Evolutionary conservation across 208 protist genomes (phyloP).

Genomic region (Wallacemonas sp.): DNA sequence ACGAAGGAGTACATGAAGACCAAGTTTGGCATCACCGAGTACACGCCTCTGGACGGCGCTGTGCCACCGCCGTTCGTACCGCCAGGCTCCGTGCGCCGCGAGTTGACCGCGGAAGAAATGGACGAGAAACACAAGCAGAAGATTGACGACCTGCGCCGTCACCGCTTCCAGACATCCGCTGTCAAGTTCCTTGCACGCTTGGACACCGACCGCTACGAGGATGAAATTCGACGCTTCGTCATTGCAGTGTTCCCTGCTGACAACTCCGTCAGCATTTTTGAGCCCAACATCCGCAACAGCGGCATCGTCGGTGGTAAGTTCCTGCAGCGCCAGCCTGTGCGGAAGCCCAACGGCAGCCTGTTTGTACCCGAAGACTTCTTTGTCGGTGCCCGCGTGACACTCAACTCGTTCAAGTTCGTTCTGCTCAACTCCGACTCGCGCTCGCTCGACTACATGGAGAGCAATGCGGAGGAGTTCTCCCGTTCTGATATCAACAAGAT

Average conservation of each 20-base stretch:
- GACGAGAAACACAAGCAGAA: slow-evolving; percentile 76
- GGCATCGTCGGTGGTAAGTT: slow-evolving; percentile 95
- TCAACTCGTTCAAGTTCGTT: slow-evolving; percentile 85
- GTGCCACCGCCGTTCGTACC: slow-evolving; percentile 56
- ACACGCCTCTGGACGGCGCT: slow-evolving; percentile 64
- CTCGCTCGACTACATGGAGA: slow-evolving; percentile 93
- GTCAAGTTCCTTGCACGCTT: slow-evolving; percentile 92
- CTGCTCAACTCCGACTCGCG: slow-evolving; percentile 87
- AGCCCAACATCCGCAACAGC: slow-evolving; percentile 91
- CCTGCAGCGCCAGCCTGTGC: slow-evolving; percentile 83
- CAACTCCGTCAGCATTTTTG: slow-evolving; percentile 92
- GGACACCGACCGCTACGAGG: slow-evolving; percentile 81
- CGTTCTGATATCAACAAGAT: slow-evolving; percentile 89
- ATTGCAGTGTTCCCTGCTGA: slow-evolving; percentile 91
- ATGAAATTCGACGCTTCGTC: slow-evolving; percentile 91
- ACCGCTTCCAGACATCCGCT: slow-evolving; percentile 71
- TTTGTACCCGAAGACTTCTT: slow-evolving; percentile 85
- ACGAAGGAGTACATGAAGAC: slow-evolving; percentile 89
- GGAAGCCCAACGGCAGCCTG: slow-evolving; percentile 52
- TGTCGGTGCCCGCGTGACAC: slow-evolving; percentile 74
- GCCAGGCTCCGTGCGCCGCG: slow-evolving; percentile 77
- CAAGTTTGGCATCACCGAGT: slow-evolving; percentile 60
- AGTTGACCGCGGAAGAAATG: slow-evolving; percentile 86
- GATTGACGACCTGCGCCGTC: slow-evolving; percentile 78
- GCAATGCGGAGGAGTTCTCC: slow-evolving; percentile 75